phyloP scores from a whole-genome alignment of 352 stramenopile genomes.

The Albugo laibachii region DNA sequence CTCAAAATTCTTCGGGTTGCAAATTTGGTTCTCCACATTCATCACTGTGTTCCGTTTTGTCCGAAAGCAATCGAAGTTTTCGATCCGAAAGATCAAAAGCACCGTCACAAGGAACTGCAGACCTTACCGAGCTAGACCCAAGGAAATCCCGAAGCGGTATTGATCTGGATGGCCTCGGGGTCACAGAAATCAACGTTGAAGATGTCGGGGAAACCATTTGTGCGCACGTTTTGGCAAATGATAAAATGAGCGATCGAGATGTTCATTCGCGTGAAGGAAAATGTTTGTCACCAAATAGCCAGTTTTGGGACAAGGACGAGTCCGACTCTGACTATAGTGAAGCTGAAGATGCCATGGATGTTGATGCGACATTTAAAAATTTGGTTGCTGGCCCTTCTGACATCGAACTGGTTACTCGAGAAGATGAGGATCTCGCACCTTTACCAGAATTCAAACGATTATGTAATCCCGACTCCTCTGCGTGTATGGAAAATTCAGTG shows the following conservation, averaged over 20 bases:
- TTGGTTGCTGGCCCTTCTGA: constrained; percentile 39
- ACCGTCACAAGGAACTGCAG: no score
- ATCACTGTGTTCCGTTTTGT: background rate
- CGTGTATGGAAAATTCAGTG: no score
- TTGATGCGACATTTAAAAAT: constrained; percentile 73
- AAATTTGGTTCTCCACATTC: background rate
- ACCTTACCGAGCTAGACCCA: background rate
- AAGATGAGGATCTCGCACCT: constrained; percentile 48
- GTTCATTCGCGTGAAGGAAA: no score
- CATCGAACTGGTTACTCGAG: constrained; percentile 27
- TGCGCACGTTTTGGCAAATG: no score
- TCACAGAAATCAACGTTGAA: background rate
- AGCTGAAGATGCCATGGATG: constrained; percentile 64
- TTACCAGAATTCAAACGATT: background rate
- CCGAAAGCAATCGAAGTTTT: no score
- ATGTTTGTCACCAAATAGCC: no score
- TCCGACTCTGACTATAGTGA: constrained; percentile 62
- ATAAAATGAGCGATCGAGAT: no score
- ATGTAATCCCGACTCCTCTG: background rate
- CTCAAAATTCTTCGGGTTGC: background rate
- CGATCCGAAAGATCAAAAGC: no score
- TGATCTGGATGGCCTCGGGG: background rate
- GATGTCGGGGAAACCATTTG: background rate
- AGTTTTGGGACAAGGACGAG: constrained; percentile 12
- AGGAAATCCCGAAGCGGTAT: background rate